These are phyloP conservation scores for Mrakiaceae sp. DNA, from an alignment of 1,284 basidiomycete genomes.

Conservation along the genomic window DNA sequence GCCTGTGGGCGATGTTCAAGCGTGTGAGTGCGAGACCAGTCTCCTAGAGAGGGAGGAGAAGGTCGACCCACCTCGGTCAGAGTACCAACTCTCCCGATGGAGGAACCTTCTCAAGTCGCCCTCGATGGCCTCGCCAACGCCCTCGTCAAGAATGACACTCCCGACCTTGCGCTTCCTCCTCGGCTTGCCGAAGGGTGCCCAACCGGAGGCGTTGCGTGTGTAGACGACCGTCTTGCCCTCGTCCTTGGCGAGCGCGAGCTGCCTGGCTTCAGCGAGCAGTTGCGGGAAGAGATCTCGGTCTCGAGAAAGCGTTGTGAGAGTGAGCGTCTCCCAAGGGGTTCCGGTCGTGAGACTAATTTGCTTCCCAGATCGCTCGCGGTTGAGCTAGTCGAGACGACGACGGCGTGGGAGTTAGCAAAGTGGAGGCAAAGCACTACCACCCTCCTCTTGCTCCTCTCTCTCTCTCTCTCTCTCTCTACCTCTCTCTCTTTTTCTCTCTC, in stretches of 20 bases:
- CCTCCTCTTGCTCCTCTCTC: neutral
- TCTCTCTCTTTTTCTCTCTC: constrained; percentile 18
- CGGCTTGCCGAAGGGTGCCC: constrained; percentile 91
- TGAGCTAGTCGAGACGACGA: constrained; percentile 47
- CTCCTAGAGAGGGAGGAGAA: neutral
- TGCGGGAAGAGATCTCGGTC: constrained; percentile 70
- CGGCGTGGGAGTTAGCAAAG: neutral
- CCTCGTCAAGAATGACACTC: constrained; percentile 81
- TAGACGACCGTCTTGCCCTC: constrained; percentile 94
- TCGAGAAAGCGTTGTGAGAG: constrained; percentile 78
- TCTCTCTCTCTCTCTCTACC: too few species aligned
- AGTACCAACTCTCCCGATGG: constrained; percentile 81
- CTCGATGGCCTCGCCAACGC: constrained; percentile 67
- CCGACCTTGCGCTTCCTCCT: constrained; percentile 72
- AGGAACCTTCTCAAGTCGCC: constrained; percentile 74
- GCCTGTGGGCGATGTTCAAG: constrained; percentile 41
- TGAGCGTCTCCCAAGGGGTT: constrained; percentile 94
- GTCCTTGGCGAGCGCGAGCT: constrained; percentile 70
- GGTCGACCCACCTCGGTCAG: constrained; percentile 63
- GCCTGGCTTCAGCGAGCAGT: constrained; percentile 75
- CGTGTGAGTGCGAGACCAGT: neutral
- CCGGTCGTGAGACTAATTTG: constrained; percentile 86
- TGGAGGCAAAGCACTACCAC: neutral
- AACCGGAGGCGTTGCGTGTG: constrained; percentile 92
- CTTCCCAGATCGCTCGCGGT: constrained; percentile 81